Conservation (phyloP, 768 basidiomycete genomes). For the Podaxis sp. region DNA sequence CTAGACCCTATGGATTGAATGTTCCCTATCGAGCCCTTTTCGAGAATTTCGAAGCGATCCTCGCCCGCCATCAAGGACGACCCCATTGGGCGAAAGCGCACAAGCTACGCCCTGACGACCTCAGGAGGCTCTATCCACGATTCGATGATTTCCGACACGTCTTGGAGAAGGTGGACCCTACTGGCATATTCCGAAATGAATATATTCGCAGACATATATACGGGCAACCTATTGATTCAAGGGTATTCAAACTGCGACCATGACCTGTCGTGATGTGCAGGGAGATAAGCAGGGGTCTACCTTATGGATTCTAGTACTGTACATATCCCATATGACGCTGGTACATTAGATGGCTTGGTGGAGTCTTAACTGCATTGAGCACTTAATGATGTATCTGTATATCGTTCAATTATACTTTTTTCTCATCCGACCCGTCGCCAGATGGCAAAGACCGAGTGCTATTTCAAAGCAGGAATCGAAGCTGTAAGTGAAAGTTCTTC, state of each 20-base stretch:
- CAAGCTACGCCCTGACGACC: slow-evolving; percentile 56
- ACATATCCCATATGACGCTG: slow-evolving; percentile 4
- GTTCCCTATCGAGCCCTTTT: slow-evolving; percentile 83
- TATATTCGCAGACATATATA: slow-evolving; percentile 88
- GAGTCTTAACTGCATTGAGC: slow-evolving; percentile 7
- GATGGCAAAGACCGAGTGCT: neutral
- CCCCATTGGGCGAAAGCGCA: slow-evolving; percentile 99
- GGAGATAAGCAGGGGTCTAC: slow-evolving; percentile 10
- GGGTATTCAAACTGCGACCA: slow-evolving; percentile 38
- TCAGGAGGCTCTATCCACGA: slow-evolving; percentile 72
- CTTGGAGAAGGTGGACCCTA: slow-evolving; percentile 67
- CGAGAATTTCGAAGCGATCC: slow-evolving; percentile 68
- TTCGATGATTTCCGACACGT: slow-evolving; percentile 77
- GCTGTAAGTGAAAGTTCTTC: neutral
- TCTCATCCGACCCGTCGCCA: neutral
- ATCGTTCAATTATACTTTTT: neutral
- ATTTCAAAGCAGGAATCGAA: slow-evolving; percentile 3
- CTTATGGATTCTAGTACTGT: neutral
- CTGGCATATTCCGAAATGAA: slow-evolving; percentile 80
- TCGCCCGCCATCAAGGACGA: slow-evolving; percentile 68
- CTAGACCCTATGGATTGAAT: slow-evolving; percentile 83
- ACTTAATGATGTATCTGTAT: slow-evolving; percentile 1
- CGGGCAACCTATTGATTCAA: slow-evolving; percentile 47
- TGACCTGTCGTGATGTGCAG: slow-evolving; percentile 3
- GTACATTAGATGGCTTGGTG: slow-evolving; percentile 2